phyloP scores from a whole-genome alignment of 2,329 filamentous ascomycete genomes.

The Aureobasidium sp. region DNA sequence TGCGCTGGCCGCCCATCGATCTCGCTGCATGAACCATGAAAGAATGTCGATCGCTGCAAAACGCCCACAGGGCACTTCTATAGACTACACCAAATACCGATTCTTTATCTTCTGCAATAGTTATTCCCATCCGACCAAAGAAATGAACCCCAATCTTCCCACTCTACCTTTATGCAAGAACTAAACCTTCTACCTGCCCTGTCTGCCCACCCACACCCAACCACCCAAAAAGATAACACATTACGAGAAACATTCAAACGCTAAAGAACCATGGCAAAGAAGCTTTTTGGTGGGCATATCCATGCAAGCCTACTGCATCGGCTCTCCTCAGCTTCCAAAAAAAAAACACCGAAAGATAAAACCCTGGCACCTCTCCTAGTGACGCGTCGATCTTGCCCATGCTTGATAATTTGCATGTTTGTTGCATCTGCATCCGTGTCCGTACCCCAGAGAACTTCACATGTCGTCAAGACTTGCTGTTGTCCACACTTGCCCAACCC shows the following conservation, averaged over 20 bases:
- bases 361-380: not conserved
- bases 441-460: not conserved
- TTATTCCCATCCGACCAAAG: not conserved
- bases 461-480: constrained; percentile 14
- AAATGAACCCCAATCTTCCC: not conserved
- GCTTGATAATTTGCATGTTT: no score
- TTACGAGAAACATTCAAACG: not conserved
- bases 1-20: not conserved
- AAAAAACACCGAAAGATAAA: not conserved
- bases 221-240: not conserved
- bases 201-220: not conserved
- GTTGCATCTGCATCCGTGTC: not conserved
- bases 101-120: no score
- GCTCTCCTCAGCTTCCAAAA: not conserved
- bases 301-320: not conserved
- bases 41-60: not conserved
- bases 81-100: not conserved
- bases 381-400: constrained; percentile 7
- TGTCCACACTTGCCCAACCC: no score
- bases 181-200: no score
- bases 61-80: not conserved
- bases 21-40: not conserved
- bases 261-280: not conserved
- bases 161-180: no score
- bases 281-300: not conserved